phyloP scores from a whole-genome alignment of 2,329 filamentous ascomycete species.

The Colletotrichum sp. region DNA sequence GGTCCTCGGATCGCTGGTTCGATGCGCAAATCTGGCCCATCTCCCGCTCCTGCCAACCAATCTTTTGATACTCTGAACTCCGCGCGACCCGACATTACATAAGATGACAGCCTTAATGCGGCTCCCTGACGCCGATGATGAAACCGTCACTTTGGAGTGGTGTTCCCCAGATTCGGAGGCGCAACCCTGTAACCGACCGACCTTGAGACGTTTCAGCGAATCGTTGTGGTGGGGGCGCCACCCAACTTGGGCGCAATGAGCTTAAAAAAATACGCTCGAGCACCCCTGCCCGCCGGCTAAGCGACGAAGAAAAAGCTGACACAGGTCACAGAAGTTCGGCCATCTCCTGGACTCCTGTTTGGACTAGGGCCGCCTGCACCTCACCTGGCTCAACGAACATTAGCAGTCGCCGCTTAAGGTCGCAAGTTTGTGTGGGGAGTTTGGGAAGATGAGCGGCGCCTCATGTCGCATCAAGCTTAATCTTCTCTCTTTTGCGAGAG shows the following conservation, averaged over 20 bases:
- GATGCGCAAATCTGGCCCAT: conserved; percentile 4
- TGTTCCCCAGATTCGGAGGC: conserved; percentile 10
- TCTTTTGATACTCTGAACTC: background rate
- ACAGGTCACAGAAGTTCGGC: conserved; percentile 2
- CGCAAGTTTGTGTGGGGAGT: background rate
- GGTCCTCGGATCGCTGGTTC: background rate
- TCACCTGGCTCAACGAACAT: background rate
- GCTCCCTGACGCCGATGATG: background rate
- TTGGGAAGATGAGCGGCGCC: background rate
- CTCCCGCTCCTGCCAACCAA: conserved; percentile 15
- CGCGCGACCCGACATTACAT: background rate
- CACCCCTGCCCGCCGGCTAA: background rate
- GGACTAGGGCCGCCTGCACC: conserved; percentile 1
- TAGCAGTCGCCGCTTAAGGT: background rate
- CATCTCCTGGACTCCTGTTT: conserved; percentile 12
- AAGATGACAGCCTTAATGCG: conserved; percentile 2
- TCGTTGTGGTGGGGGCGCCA: background rate
- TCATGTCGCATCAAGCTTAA: conserved; percentile 16
- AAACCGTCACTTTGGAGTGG: background rate
- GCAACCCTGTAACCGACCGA: conserved; percentile 6
- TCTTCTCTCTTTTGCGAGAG: background rate
- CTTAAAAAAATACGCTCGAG: background rate
- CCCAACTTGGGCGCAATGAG: background rate
- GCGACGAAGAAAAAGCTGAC: background rate
- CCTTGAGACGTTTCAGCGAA: conserved; percentile 21